Conservation (phyloP, 2,329 filamentous ascomycete species). For the Penicillium sp. region DNA sequence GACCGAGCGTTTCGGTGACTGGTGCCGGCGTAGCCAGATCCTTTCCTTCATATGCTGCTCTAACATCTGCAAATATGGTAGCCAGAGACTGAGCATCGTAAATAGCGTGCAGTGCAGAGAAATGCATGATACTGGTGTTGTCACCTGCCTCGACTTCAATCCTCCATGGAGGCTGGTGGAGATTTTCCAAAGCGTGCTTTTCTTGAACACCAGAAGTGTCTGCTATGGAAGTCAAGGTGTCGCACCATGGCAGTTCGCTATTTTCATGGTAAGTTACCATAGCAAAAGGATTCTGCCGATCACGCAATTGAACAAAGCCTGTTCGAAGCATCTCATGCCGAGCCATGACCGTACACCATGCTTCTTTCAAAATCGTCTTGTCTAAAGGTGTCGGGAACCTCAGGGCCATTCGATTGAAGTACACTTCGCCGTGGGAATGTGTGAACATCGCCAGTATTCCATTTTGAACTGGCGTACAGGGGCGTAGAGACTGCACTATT, state of each 20-base stretch:
- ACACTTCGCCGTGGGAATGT: constrained; percentile 63
- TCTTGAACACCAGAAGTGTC: constrained; percentile 11
- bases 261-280: constrained; percentile 64
- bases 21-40: constrained; percentile 24
- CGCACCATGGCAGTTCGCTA: constrained; percentile 43
- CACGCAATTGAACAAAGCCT: constrained; percentile 65
- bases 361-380: constrained; percentile 46
- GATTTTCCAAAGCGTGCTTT: constrained; percentile 38
- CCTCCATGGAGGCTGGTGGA: constrained; percentile 63
- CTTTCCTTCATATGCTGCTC: constrained; percentile 36
- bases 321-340: constrained; percentile 72
- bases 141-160: constrained; percentile 49
- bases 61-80: constrained; percentile 61
- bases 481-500: constrained; percentile 60
- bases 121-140: constrained; percentile 37
- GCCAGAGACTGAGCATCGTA: constrained; percentile 79
- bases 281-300: constrained; percentile 62
- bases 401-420: constrained; percentile 70
- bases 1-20: constrained; percentile 45
- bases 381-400: constrained; percentile 45
- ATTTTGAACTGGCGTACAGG: constrained; percentile 75
- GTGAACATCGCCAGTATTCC: constrained; percentile 76
- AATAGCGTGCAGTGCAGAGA: constrained; percentile 73
- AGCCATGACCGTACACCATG: constrained; percentile 58
- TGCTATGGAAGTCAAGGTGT: background rate